Conservation (phyloP, 441 rosid species). For the Theobroma grandiflorum region DNA sequence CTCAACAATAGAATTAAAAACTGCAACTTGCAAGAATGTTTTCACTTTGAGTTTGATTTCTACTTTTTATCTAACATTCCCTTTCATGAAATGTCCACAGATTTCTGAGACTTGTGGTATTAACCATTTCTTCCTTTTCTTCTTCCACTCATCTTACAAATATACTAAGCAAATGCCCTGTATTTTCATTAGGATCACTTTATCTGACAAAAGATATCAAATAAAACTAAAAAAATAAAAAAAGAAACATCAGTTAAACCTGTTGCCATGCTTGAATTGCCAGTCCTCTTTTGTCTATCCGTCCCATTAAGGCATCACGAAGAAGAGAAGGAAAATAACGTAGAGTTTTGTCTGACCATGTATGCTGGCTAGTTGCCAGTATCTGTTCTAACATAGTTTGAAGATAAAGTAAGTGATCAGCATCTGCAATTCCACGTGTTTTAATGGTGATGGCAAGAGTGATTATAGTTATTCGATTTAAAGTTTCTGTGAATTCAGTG, state of each 20-base stretch:
- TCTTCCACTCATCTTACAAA: not conserved
- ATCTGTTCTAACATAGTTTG: conserved; percentile 94
- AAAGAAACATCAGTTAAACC: conserved; percentile 41
- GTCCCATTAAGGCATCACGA: conserved; percentile 69
- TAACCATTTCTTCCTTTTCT: conserved; percentile 4
- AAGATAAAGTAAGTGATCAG: conserved; percentile 90
- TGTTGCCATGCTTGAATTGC: conserved; percentile 93
- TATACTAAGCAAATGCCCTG: conserved; percentile 5
- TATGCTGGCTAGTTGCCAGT: conserved; percentile 88
- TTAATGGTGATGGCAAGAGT: conserved; percentile 95
- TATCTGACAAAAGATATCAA: conserved; percentile 1
- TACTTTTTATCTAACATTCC: conserved; percentile 15
- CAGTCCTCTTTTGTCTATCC: conserved; percentile 74
- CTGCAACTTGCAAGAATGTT: not conserved
- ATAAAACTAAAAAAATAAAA: not conserved
- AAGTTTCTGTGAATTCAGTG: conserved; percentile 96
- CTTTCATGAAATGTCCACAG: conserved; percentile 9
- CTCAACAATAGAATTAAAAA: conserved; percentile 5
- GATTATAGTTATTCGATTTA: conserved; percentile 84
- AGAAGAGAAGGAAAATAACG: conserved; percentile 87
- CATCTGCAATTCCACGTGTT: conserved; percentile 98
- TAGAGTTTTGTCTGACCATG: conserved; percentile 97
- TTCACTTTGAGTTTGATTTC: not conserved
- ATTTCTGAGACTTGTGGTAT: not conserved
- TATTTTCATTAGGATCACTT: not conserved